Conservation (phyloP, 2,329 filamentous ascomycete species). For the Clonostachys sp. region DNA sequence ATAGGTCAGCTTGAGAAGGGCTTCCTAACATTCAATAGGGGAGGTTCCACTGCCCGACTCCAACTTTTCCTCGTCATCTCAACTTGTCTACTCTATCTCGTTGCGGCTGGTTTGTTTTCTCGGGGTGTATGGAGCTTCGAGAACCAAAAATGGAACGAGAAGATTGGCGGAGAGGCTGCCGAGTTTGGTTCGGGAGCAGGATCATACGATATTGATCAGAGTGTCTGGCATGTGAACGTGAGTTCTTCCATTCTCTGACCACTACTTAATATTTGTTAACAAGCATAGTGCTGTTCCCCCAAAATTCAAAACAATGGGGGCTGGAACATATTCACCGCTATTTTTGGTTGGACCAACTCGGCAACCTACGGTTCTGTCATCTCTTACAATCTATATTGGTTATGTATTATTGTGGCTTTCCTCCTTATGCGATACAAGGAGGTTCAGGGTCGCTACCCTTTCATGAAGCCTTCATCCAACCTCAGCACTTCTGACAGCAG, state of each 20-base stretch:
- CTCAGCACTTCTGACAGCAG: too few relatives aligned
- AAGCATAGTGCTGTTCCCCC: slow-evolving; percentile 60
- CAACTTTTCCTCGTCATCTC: slow-evolving; percentile 77
- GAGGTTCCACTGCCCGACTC: slow-evolving; percentile 34
- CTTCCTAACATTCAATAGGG: slow-evolving; percentile 22
- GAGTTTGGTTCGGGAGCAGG: slow-evolving; percentile 59
- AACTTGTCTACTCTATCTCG: slow-evolving; percentile 78
- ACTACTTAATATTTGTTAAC: slow-evolving; percentile 21
- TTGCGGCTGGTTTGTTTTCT: slow-evolving; percentile 78
- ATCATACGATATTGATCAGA: slow-evolving; percentile 71
- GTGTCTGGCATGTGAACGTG: slow-evolving; percentile 79
- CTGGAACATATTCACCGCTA: slow-evolving; percentile 70
- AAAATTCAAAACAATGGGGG: slow-evolving; percentile 59
- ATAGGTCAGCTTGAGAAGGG: background rate
- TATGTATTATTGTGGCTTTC: slow-evolving; percentile 53
- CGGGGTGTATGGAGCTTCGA: slow-evolving; percentile 75
- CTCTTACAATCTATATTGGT: slow-evolving; percentile 78
- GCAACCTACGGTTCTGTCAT: slow-evolving; percentile 77
- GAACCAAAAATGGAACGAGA: slow-evolving; percentile 61
- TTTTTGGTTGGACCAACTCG: slow-evolving; percentile 65
- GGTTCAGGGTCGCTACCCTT: slow-evolving; percentile 35
- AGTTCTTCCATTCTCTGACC: slow-evolving; percentile 17
- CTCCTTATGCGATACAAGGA: slow-evolving; percentile 64
- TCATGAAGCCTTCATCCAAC: slow-evolving; percentile 12
- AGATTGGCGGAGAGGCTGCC: slow-evolving; percentile 53